Base-by-base conservation (phyloP, 805 yeast species). In the Naumovozyma baii region DNA sequence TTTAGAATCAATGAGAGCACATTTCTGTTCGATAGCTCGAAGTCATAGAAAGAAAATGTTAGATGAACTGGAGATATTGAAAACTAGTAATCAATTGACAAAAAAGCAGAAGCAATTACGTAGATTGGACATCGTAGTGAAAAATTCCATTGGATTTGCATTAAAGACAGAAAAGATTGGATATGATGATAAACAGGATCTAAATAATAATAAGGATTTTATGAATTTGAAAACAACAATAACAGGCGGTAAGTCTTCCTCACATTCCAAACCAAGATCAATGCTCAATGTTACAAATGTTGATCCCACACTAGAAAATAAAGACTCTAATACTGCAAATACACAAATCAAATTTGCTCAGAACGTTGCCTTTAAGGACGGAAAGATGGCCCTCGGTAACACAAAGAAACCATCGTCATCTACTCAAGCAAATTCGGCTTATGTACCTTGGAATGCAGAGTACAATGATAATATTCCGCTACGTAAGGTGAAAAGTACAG, bases 401-500 rank as follows among this genome's bases (percentile, higher is more conserved):
- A 18, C 41, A 32, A 34, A 41, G 34, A 42, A 18, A 31, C 19
- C 33, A 25, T 9, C 17, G 32, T 17, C 22, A 20, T 17, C 38
- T 8, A 16, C 26, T 19, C 30, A 19, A 16, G 16, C 34, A 14
- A 37, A 31, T 12, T 16, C 37, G 38, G 46, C 18, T 14, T 43
- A 17, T 43, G 45, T 34, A 40, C 37, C 33, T 17, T 30, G 29
- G 34, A 39, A 38, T 31, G 33, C 15, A 3, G 33, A 34, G 12
- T 32, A 31, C 18, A 40, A 35, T 36, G 35, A 38, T 20, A 5
- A 36, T 14, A 37, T 16, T 4, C 29, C 49, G 2, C 31, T 52
- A 25, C 39, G 57, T 18, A 55, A 53, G 35, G 50, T 51, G 1
- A 46, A 49, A 29, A 51, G 57, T 38, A 42, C 60, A n/a, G 44